Evolutionary conservation across 352 stramenopile species (phyloP), one percentile per base, ranked within the genome.

Genomic region (Phytopythium mirpurense): DNA sequence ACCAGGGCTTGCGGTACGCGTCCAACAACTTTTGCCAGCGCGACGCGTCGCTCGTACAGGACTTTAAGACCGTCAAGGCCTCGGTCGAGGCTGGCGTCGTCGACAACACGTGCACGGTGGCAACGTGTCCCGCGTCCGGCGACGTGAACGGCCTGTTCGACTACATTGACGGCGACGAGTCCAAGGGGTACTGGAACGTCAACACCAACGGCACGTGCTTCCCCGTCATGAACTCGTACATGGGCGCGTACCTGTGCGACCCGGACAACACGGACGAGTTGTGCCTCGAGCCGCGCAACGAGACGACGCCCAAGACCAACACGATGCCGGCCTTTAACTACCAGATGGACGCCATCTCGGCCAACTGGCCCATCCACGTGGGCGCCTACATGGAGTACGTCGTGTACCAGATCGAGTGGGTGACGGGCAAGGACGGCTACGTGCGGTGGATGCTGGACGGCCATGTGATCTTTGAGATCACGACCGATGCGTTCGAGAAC

Each of bases 301-400:
- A 63, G 2, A 63, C 19, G 21, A 67, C 69, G 0, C 62, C 67
- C 42, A 67, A 67, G 56, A 78, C 68, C 11, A 83, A 85, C 29
- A 67, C 73, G 12, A 86, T 88, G 72, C 70, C 75, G 43, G 19
- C 63, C 18, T 87, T 89, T 54, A 83, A 77, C 59, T 89, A 89
- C 56, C 75, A 90, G 54, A 90, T 88, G 76, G 76, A 90, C 26
- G 78, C 74, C 12, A 86, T 90, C 48, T 90, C 76, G 19, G 70
- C 77, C 16, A 90, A 90, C 50, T 90, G 77, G 79, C 69, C 66
- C 5, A 64, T 90, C 23, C 74, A 83, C 32, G 35, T 87, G 6
- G 74, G 70, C 0, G 79, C 68, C 0, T 88, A 90, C 57, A 47
- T 63, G 9, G 70, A 78, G 40, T 90, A 70, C 44, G 46, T 88